Evolutionary conservation across 2,329 filamentous ascomycete species (phyloP).

Genomic region (Orbilia quercus): DNA sequence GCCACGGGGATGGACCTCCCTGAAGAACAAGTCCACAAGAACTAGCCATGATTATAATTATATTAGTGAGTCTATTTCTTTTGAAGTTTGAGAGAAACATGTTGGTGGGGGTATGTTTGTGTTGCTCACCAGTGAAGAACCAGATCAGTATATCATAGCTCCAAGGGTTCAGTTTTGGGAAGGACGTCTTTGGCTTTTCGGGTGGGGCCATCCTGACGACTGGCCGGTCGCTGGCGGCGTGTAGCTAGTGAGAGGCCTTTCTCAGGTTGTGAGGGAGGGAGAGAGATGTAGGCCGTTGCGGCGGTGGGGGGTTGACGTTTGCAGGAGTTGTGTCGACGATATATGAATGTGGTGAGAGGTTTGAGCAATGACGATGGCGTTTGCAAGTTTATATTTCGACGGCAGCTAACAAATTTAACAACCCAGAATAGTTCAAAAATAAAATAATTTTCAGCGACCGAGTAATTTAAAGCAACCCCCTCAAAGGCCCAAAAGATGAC

Average conservation of each 20-base stretch:
- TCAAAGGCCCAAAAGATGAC: slow-evolving; percentile 6
- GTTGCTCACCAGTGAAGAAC: slow-evolving; percentile 53
- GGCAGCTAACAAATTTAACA: too few relatives aligned
- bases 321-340: background rate
- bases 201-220: slow-evolving; percentile 43
- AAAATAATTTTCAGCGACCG: slow-evolving; percentile 17
- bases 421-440: slow-evolving; percentile 9
- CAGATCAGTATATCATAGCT: slow-evolving; percentile 56
- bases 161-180: slow-evolving; percentile 53
- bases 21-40: slow-evolving; percentile 95
- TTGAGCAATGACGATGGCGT: background rate
- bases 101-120: background rate
- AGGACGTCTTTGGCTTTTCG: slow-evolving; percentile 38
- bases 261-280: background rate
- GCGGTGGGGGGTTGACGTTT: background rate
- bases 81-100: too few relatives aligned
- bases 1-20: slow-evolving; percentile 92
- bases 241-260: background rate
- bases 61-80: too few relatives aligned
- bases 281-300: background rate
- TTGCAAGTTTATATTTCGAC: background rate
- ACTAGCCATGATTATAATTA: slow-evolving; percentile 64
- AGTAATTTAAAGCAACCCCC: slow-evolving; percentile 43
- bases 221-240: slow-evolving; percentile 10
- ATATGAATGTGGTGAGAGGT: background rate